A percentile compares a stretch with the other conserved stretches of the same genome.
Conservation (phyloP, 495 filamentous ascomycete species). For the Letharia columbiana region DNA sequence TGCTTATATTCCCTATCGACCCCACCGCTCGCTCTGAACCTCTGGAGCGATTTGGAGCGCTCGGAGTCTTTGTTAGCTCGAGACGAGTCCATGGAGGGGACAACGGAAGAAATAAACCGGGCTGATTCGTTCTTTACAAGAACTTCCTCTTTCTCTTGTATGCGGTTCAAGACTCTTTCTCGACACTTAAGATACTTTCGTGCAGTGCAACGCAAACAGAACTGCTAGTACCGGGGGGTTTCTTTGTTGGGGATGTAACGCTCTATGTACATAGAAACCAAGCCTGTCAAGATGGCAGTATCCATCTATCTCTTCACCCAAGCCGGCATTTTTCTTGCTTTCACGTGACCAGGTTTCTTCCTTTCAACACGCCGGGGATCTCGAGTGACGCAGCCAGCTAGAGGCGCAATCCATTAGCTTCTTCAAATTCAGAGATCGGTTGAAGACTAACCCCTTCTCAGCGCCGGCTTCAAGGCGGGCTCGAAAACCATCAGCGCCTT, state of each 20-base stretch:
- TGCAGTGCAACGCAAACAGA: neutral
- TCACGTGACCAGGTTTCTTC: constrained; percentile 93
- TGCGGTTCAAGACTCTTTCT: neutral
- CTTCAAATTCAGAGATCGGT: constrained; percentile 12
- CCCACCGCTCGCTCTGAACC: neutral
- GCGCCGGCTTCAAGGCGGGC: constrained; percentile 59
- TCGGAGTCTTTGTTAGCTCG: neutral
- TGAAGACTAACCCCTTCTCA: constrained; percentile 71
- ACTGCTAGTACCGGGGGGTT: neutral
- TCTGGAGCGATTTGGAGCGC: neutral
- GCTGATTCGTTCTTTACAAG: neutral
- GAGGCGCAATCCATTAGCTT: constrained; percentile 18
- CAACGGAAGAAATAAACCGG: neutral
- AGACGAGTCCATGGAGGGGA: neutral
- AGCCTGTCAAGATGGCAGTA: neutral
- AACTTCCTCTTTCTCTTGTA: neutral
- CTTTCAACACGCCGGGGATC: constrained; percentile 90
- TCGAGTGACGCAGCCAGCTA: constrained; percentile 86
- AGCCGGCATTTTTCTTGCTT: constrained; percentile 94
- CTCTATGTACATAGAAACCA: neutral
- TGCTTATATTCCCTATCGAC: neutral
- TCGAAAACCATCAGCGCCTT: constrained; percentile 64
- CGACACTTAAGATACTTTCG: neutral
- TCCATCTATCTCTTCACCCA: constrained; percentile 75
- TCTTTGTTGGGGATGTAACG: neutral